Percentiles rank a stretch among this genome's conserved stretches.
These are phyloP conservation scores for Incumbomyces lentus DNA, from an alignment of 2,329 filamentous ascomycete species.

Conservation along the genomic window DNA sequence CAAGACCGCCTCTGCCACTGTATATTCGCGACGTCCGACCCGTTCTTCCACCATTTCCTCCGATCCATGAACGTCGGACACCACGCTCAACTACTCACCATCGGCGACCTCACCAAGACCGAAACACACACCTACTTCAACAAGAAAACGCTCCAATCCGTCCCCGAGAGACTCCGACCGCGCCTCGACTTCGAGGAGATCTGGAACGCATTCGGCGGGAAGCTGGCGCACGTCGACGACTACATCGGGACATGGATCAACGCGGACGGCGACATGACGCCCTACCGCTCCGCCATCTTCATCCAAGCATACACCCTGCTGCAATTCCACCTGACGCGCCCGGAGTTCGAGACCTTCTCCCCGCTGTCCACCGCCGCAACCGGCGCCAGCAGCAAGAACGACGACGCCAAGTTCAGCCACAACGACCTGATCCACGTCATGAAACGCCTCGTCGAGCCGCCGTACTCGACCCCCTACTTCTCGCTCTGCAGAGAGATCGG, in stretches of 20 bases:
- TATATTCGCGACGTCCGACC: slow-evolving; percentile 3
- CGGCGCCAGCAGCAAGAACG: background rate
- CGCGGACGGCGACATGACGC: slow-evolving; percentile 5
- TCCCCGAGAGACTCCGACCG: slow-evolving; percentile 1
- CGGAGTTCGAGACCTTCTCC: slow-evolving; percentile 2
- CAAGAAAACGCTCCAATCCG: background rate
- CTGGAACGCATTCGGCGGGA: slow-evolving; percentile 4
- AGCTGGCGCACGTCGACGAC: slow-evolving; percentile 3
- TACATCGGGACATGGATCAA: slow-evolving; percentile 4
- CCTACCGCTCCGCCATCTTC: slow-evolving; percentile 6
- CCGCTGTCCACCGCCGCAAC: slow-evolving; percentile 3
- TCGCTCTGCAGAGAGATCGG: slow-evolving; percentile 4
- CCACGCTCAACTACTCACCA: slow-evolving; percentile 6
- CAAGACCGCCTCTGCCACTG: slow-evolving; percentile 8
- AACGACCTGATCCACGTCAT: slow-evolving; percentile 2
- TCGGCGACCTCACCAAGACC: slow-evolving; percentile 2
- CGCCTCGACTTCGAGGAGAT: slow-evolving; percentile 4
- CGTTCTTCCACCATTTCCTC: slow-evolving; percentile 8
- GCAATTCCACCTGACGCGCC: slow-evolving; percentile 7
- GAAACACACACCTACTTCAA: slow-evolving; percentile 6
- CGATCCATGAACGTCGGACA: slow-evolving; percentile 7
- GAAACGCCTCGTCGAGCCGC: slow-evolving; percentile 1
- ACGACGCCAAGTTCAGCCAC: slow-evolving; percentile 1
- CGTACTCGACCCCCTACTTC: slow-evolving; percentile 7
- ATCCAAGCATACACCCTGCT: slow-evolving; percentile 7